A percentile compares a stretch with the other conserved stretches of the same genome.
Evolutionary conservation across 2,329 filamentous ascomycete species (phyloP).

Genomic region (Aspergillus viridinutans): DNA sequence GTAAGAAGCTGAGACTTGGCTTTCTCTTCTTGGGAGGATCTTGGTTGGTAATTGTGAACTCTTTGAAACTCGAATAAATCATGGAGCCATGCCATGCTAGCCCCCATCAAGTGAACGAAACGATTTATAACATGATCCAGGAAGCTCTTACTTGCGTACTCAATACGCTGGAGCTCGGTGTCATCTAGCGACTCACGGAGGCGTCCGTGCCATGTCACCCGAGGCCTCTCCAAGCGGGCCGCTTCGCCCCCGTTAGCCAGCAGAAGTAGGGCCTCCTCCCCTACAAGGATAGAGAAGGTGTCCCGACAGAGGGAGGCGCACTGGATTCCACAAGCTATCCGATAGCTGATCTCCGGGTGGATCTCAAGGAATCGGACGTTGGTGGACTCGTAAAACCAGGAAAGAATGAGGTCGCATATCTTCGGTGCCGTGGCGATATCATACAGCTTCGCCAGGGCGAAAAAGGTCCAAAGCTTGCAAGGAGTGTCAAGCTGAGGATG

Average conservation of each 20-base stretch:
- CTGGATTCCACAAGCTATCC: slow-evolving; percentile 48
- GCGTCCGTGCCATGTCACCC: slow-evolving; percentile 44
- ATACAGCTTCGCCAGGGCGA: slow-evolving; percentile 57
- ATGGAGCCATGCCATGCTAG: slow-evolving; percentile 38
- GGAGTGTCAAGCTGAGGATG: slow-evolving; percentile 60
- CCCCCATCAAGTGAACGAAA: slow-evolving; percentile 30
- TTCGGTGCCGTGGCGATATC: slow-evolving; percentile 35
- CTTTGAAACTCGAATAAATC: slow-evolving; percentile 26
- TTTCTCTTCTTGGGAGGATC: slow-evolving; percentile 9
- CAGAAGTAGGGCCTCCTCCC: slow-evolving; percentile 54
- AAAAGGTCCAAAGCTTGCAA: slow-evolving; percentile 63
- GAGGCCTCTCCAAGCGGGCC: slow-evolving; percentile 1
- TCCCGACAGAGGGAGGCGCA: slow-evolving; percentile 33
- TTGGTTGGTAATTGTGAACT: slow-evolving; percentile 19
- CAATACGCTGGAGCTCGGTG: slow-evolving; percentile 53
- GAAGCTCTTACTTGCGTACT: slow-evolving; percentile 55
- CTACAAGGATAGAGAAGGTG: slow-evolving; percentile 60
- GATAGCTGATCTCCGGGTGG: slow-evolving; percentile 58
- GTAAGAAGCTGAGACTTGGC: slow-evolving; percentile 17
- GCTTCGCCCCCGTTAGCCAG: slow-evolving; percentile 16
- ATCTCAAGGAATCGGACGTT: slow-evolving; percentile 61
- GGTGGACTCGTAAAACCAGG: slow-evolving; percentile 54
- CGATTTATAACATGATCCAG: slow-evolving; percentile 43
- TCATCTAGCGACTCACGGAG: slow-evolving; percentile 49
- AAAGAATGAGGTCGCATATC: slow-evolving; percentile 47